Evolutionary conservation across 305 asterid species (phyloP).

Genomic region (Vinca major): DNA sequence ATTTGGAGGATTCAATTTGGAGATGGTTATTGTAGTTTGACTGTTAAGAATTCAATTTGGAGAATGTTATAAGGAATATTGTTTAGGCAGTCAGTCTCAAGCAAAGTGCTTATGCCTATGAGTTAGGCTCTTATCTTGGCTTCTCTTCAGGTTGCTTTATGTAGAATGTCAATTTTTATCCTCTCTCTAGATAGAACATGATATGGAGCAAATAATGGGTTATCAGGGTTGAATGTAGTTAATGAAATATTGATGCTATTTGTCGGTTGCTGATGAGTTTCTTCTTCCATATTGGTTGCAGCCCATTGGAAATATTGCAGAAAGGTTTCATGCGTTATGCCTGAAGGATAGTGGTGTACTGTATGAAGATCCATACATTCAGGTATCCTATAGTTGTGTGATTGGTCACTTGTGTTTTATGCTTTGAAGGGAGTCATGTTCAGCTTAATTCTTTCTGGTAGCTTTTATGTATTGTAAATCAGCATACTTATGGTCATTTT

Average conservation of each 20-base stretch:
- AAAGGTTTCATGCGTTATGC: conserved; percentile 73
- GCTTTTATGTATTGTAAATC: conserved; percentile 11
- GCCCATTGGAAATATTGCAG: conserved; percentile 78
- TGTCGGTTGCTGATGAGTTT: conserved; percentile 13
- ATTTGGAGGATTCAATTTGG: neutral
- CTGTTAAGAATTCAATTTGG: neutral
- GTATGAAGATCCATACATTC: conserved; percentile 84
- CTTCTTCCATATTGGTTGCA: conserved; percentile 30
- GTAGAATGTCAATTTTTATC: neutral
- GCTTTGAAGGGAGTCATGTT: neutral
- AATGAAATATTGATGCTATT: neutral
- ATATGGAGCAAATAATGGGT: neutral
- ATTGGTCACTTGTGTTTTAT: neutral
- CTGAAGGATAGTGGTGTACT: conserved; percentile 88
- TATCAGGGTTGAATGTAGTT: neutral
- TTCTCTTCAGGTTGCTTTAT: neutral
- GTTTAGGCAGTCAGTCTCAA: neutral
- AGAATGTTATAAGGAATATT: neutral
- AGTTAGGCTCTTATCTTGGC: neutral
- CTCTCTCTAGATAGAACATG: neutral
- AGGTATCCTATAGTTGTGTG: conserved; percentile 38
- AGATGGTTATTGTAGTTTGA: neutral
- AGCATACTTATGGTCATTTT: neutral
- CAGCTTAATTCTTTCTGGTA: conserved; percentile 15
- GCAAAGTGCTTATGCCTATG: neutral